Evolutionary conservation across 805 yeast species (phyloP), one percentile per base, ranked within the genome.

Genomic region (Yarrowia sp.): DNA sequence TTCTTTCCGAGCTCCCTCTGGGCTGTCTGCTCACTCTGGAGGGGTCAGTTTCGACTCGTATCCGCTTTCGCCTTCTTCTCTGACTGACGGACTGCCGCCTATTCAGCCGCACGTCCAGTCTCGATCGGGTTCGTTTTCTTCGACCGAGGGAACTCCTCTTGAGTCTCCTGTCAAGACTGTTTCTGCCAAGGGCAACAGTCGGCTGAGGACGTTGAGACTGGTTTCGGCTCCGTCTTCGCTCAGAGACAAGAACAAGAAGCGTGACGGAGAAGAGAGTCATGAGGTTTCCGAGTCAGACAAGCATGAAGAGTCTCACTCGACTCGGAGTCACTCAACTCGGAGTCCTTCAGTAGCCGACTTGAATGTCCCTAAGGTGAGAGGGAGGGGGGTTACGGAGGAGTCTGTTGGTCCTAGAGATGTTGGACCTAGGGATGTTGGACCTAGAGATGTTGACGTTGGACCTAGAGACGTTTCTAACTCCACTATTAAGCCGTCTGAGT

Each of bases 221-320:
- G 63, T 58, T 21, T 41, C 51, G 19, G 63, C 63, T 3, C 63
- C 63, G 2, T 41, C 63, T 5, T 58, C 63, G 10, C 51, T 58
- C 8, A n/a, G 46, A 14, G 61, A 54, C 24, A 54, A 54, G 46
- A 54, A 24, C 33, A 54, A 38, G 46, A 22, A 38, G 32, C 41
- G 30, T 32, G 38, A 32, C 38, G 19, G 54, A 9, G 54, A 48
- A 7, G 19, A 36, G 11, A 48, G 52, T 22, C 21, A 44, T 5
- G 40, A 36, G 40, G 12, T 19, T 19, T 14, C 43, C 4, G 46
- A 41, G 28, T n/a, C n/a, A n/a, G n/a, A n/a, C n/a, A n/a, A n/a
- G n/a, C n/a, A n/a, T 26, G 8, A 24, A 16, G 36, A 30, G 24
- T 19, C 52, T 14, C 17, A 12, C 21, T 46, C 52, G 4, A 8